Conservation (phyloP, 352 stramenopile species). For the Phytophthora macrochlamydospora region DNA sequence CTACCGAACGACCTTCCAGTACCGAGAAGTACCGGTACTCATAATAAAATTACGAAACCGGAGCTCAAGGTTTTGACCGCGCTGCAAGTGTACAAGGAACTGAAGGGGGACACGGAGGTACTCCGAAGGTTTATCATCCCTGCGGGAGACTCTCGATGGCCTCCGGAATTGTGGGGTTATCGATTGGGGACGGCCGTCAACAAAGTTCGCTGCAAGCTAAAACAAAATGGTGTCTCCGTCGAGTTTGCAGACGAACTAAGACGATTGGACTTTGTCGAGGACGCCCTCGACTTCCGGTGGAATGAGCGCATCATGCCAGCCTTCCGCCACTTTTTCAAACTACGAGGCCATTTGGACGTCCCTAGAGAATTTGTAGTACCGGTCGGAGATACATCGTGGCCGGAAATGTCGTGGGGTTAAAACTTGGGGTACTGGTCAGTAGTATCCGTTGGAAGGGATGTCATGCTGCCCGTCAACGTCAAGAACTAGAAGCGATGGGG, state of each 20-base stretch:
- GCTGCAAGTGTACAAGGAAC: neutral
- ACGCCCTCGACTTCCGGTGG: constrained; percentile 28
- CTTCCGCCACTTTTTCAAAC: constrained; percentile 29
- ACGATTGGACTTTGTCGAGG: constrained; percentile 28
- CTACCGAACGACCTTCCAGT: neutral
- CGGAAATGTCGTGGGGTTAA: constrained; percentile 24
- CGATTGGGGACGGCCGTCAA: neutral
- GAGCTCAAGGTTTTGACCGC: neutral
- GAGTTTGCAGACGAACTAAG: constrained; percentile 11
- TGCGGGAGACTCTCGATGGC: neutral
- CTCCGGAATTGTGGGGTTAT: neutral
- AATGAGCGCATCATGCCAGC: constrained; percentile 25
- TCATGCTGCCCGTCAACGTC: constrained; percentile 27
- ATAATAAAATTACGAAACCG: no score
- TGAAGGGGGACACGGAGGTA: neutral
- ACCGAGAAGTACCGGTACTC: neutral
- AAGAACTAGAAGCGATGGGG: constrained; percentile 33
- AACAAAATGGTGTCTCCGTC: neutral
- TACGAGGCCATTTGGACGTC: constrained; percentile 33
- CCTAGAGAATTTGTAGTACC: constrained; percentile 33
- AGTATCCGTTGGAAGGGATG: constrained; percentile 23
- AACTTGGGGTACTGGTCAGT: constrained; percentile 43
- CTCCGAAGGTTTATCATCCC: neutral
- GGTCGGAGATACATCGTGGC: constrained; percentile 17
- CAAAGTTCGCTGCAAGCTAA: neutral